These are phyloP conservation scores for Trichosporon faecale DNA, from an alignment of 1,284 basidiomycete species.

Conservation along the genomic window DNA sequence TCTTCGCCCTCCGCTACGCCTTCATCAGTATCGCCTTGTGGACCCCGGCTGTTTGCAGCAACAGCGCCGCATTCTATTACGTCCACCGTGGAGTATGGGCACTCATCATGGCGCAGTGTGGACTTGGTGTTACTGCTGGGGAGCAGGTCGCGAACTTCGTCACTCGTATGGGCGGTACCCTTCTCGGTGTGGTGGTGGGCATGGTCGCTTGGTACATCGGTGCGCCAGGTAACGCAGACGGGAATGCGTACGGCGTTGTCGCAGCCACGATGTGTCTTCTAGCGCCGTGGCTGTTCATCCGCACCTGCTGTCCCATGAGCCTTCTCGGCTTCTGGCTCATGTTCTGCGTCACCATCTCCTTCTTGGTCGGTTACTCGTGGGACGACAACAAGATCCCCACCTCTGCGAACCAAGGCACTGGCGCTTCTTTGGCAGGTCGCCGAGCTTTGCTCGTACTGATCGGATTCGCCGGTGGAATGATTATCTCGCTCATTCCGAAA, in stretches of 20 bases:
- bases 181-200: conserved; percentile 56
- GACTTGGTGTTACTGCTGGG: conserved; percentile 61
- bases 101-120: conserved; percentile 65
- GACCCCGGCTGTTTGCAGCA: conserved; percentile 57
- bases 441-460: conserved; percentile 53
- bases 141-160: conserved; percentile 62
- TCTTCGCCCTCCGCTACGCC: conserved; percentile 61
- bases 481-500: conserved; percentile 48
- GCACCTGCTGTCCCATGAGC: conserved; percentile 57
- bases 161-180: conserved; percentile 57
- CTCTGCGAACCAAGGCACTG: conserved; percentile 57
- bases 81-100: conserved; percentile 58
- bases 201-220: conserved; percentile 61
- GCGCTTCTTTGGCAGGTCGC: conserved; percentile 59
- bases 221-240: conserved; percentile 52
- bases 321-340: conserved; percentile 50
- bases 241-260: conserved; percentile 62
- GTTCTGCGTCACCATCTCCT: conserved; percentile 44
- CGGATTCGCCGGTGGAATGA: conserved; percentile 46
- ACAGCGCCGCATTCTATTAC: conserved; percentile 52
- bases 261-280: conserved; percentile 57
- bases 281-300: conserved; percentile 59
- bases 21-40: conserved; percentile 60
- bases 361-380: conserved; percentile 63
- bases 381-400: conserved; percentile 58